These are phyloP conservation scores for Blepharisma stoltei DNA, from an alignment of 73 alveolate genomes.

Conservation along the genomic window DNA sequence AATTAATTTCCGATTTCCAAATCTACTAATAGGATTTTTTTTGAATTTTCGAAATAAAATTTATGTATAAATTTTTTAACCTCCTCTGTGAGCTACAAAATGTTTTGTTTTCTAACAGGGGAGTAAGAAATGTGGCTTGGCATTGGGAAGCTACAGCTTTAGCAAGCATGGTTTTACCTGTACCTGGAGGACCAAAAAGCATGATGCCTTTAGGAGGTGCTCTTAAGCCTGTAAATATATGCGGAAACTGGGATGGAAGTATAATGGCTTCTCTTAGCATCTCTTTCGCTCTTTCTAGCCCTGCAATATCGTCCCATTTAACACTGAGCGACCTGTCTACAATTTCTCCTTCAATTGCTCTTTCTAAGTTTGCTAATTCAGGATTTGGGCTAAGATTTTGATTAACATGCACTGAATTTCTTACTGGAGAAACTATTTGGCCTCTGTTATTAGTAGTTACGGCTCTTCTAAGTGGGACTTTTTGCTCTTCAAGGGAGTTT, in stretches of 20 bases:
- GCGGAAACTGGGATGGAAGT: constrained; percentile 84
- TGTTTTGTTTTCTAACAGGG: no score
- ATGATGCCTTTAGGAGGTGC: constrained; percentile 96
- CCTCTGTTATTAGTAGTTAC: no score
- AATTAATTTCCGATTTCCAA: no score
- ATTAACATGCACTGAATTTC: no score
- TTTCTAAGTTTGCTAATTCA: neutral
- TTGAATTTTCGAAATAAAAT: no score
- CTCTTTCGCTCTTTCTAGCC: constrained; percentile 78
- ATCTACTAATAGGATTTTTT: no score
- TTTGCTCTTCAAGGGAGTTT: no score
- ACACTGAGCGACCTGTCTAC: constrained; percentile 60
- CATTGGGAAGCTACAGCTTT: constrained; percentile 91
- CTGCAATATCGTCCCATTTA: constrained; percentile 87
- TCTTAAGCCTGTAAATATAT: constrained; percentile 84
- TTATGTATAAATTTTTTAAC: no score
- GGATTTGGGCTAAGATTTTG: no score
- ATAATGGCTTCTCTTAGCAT: constrained; percentile 85
- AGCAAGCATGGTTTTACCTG: constrained; percentile 96
- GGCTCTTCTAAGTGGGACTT: no score
- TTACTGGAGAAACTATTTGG: no score
- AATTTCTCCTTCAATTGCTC: constrained; percentile 16
- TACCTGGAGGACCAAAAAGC: constrained; percentile 94
- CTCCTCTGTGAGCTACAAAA: no score
- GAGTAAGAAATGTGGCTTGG: constrained; percentile 79